Conservation (phyloP, 163 green algal genomes). For the Chlorella variabilis region DNA sequence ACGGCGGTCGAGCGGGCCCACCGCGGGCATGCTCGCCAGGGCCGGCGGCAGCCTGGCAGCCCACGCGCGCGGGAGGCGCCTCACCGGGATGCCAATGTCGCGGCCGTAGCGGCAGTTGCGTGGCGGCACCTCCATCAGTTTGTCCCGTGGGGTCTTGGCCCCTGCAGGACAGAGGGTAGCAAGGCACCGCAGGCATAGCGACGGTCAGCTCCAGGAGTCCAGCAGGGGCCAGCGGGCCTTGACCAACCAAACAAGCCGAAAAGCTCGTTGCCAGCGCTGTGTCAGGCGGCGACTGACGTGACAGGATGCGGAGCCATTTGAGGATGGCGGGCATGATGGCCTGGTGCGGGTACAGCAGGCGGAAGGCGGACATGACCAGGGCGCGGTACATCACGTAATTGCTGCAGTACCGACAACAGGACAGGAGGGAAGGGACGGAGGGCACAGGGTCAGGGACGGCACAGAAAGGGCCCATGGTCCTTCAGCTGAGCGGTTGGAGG, state of each 20-base stretch:
- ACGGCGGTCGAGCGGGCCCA: too few relatives aligned
- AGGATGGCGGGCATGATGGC: constrained; percentile 38
- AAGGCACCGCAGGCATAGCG: neutral
- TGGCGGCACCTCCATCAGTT: constrained; percentile 58
- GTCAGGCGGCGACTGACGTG: neutral
- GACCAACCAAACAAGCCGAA: too few relatives aligned
- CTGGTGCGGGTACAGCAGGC: constrained; percentile 45
- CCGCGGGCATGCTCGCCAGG: too few relatives aligned
- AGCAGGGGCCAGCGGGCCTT: neutral
- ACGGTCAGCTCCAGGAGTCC: neutral
- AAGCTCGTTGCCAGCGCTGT: neutral
- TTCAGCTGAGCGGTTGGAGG: too few relatives aligned
- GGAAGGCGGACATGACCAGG: constrained; percentile 49
- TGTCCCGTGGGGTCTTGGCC: constrained; percentile 49
- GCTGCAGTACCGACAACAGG: constrained; percentile 17
- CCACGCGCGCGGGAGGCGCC: constrained; percentile 29
- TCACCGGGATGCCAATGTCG: constrained; percentile 79
- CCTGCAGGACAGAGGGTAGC: constrained; percentile 10
- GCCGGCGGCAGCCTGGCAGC: too few relatives aligned
- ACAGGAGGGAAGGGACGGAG: too few relatives aligned
- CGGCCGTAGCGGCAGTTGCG: constrained; percentile 80
- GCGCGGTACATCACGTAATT: constrained; percentile 79
- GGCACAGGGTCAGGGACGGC: too few relatives aligned
- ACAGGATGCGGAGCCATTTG: constrained; percentile 43
- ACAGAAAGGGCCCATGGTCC: too few relatives aligned